Percentiles rank a stretch among this genome's conserved stretches.
Evolutionary conservation across 306 rosid species (phyloP).

Genomic region (Cucumis hystrix): DNA sequence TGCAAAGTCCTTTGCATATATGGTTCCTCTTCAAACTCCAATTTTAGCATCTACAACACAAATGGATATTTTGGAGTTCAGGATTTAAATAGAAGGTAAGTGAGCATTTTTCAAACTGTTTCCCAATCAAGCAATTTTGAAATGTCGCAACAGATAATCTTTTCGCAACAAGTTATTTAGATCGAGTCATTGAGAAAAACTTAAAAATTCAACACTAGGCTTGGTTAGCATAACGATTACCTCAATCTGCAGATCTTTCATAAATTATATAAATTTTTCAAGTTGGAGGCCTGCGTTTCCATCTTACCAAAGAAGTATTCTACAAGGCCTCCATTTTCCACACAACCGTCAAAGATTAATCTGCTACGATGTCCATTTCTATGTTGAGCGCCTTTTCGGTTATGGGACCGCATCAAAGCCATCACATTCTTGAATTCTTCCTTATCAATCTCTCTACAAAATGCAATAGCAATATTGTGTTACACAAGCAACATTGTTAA

Average conservation of each 20-base stretch:
- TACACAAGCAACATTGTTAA: neutral
- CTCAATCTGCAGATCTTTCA: constrained; percentile 52
- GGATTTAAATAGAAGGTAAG: neutral
- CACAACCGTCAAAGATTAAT: constrained; percentile 40
- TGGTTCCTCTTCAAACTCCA: constrained; percentile 66
- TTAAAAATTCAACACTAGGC: neutral
- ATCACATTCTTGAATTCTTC: constrained; percentile 93
- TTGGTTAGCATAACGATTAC: constrained; percentile 24
- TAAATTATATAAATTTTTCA: constrained; percentile 56
- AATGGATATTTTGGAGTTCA: neutral
- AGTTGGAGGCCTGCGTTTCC: constrained; percentile 43
- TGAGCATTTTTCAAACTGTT: neutral
- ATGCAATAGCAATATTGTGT: neutral
- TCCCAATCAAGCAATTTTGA: neutral
- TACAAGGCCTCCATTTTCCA: constrained; percentile 79
- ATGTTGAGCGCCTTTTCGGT: constrained; percentile 64
- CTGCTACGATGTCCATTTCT: constrained; percentile 56
- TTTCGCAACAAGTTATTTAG: neutral
- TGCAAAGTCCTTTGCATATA: constrained; percentile 79
- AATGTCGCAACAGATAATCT: neutral
- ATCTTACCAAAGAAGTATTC: constrained; percentile 73
- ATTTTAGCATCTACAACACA: constrained; percentile 42
- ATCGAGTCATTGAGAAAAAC: neutral
- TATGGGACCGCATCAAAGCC: constrained; percentile 78
- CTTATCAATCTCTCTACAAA: constrained; percentile 51